Percentiles rank a stretch among this genome's conserved stretches.
Evolutionary conservation across 1,284 basidiomycete species (phyloP).

Genomic region (Ceratobasidium papillatum): DNA sequence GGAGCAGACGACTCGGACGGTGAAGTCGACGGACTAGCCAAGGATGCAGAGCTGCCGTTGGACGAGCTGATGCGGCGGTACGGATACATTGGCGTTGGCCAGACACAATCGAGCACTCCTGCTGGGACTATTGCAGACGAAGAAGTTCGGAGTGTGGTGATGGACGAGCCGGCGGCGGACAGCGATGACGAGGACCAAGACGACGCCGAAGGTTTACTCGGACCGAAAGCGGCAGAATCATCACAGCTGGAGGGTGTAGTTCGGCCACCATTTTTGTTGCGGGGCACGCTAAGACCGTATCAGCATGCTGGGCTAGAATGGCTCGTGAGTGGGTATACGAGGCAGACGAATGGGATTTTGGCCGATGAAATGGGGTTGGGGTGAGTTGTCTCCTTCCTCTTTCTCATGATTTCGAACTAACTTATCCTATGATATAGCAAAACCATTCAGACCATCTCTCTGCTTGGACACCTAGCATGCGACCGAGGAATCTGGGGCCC

Average conservation of each 20-base stretch:
- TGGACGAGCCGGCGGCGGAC: conserved; percentile 40
- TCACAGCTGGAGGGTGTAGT: conserved; percentile 51
- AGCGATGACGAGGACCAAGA: conserved; percentile 42
- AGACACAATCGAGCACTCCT: conserved; percentile 33
- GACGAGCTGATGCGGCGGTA: conserved; percentile 62
- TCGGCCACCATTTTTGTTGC: conserved; percentile 80
- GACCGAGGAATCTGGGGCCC: conserved; percentile 97
- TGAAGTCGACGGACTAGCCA: conserved; percentile 59
- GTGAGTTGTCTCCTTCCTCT: conserved; percentile 58
- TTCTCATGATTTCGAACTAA: conserved; percentile 3
- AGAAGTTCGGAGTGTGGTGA: not conserved
- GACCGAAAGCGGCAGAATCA: conserved; percentile 32
- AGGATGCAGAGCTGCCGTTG: conserved; percentile 61
- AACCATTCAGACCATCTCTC: conserved; percentile 95
- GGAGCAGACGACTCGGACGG: conserved; percentile 53
- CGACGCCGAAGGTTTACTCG: conserved; percentile 39
- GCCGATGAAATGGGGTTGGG: conserved; percentile 94
- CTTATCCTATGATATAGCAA: conserved; percentile 65
- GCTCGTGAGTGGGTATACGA: conserved; percentile 89
- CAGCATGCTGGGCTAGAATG: conserved; percentile 95
- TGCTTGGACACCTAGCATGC: conserved; percentile 93
- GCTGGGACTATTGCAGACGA: not conserved
- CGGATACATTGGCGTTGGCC: conserved; percentile 51
- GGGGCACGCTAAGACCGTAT: conserved; percentile 90
- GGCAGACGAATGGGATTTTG: conserved; percentile 91